Conservation (phyloP, 306 rosid species). For the Cicer arietinum region DNA sequence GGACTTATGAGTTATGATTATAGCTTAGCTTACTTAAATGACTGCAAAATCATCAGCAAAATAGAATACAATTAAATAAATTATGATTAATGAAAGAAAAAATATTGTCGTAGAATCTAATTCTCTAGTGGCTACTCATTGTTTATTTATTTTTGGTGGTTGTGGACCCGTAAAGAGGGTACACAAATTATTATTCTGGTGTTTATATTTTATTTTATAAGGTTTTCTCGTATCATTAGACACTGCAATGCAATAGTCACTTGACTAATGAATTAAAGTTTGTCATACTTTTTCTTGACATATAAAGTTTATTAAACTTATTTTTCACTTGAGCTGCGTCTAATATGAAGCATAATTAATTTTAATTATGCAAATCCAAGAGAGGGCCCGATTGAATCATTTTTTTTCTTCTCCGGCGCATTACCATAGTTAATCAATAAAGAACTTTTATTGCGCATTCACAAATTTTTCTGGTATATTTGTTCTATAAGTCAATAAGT, state of each 20-base stretch:
- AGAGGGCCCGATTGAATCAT: neutral
- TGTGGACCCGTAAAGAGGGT: constrained; percentile 35
- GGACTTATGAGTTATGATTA: neutral
- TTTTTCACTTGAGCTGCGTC: neutral
- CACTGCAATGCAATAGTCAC: neutral
- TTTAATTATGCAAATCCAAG: neutral
- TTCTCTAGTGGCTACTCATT: constrained; percentile 1
- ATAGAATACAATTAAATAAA: neutral
- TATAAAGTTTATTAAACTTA: neutral
- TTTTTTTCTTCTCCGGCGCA: too few relatives aligned
- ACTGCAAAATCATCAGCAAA: constrained; percentile 30
- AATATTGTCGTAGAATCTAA: constrained; percentile 41
- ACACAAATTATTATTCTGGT: constrained; percentile 15
- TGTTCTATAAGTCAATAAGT: too few relatives aligned
- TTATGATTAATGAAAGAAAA: constrained; percentile 13
- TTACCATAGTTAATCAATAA: too few relatives aligned
- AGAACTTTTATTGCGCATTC: too few relatives aligned
- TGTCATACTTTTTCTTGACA: neutral
- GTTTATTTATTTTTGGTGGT: too few relatives aligned
- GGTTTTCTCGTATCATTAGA: neutral
- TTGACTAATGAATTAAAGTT: constrained; percentile 3
- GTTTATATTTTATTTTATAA: neutral
- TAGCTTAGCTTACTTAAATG: neutral
- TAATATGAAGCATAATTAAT: constrained; percentile 23
- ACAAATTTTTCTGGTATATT: too few relatives aligned